Evolutionary conservation across 1,284 basidiomycete species (phyloP), one percentile per base, ranked within the genome.

Genomic region (Laetiporus sulphureus): DNA sequence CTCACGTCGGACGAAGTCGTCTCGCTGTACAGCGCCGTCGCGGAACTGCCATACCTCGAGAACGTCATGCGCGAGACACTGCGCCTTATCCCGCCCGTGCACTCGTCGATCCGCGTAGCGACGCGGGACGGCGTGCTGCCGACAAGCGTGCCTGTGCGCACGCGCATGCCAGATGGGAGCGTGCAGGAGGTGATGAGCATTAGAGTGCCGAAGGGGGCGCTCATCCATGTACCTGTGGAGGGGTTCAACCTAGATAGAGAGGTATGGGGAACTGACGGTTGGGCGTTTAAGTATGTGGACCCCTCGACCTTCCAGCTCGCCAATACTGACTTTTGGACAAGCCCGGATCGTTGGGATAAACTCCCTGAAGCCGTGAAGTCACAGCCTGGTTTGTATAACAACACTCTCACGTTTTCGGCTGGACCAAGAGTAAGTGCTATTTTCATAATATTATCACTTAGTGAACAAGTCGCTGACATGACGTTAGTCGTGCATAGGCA

Each of bases 301-400:
- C n/a, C n/a, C n/a, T n/a, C n/a, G n/a, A n/a, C n/a, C n/a, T n/a
- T n/a, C n/a, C n/a, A n/a, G n/a, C n/a, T n/a, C n/a, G n/a, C n/a
- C n/a, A n/a, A n/a, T n/a, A 18, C 19, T 33, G 38, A 29, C 19
- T 22, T 15, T 1, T 15, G 49, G 1, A 8, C 24, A 49, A 89
- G 86, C 36, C 87, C 86, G 8, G 83, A 88, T 46, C 67, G 86
- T 32, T 90, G 87, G 86, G 75, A 86, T 53, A 67, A 75, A 47
- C 69, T 88, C 0, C 82, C 87, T 0, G 78, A 85, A 41, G 63
- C 68, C 24, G 84, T 73, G 2, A 55, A 63, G 19, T 60, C 68
- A 15, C 65, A 78, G 36, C 87, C 86, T 19, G 85, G 87, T 2
- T 55, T 88, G 32, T 87, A 78, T 57, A 71, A 75, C 18, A 81